phyloP scores from a whole-genome alignment of 805 yeast species.

The Metschnikowia bowlesiae region DNA sequence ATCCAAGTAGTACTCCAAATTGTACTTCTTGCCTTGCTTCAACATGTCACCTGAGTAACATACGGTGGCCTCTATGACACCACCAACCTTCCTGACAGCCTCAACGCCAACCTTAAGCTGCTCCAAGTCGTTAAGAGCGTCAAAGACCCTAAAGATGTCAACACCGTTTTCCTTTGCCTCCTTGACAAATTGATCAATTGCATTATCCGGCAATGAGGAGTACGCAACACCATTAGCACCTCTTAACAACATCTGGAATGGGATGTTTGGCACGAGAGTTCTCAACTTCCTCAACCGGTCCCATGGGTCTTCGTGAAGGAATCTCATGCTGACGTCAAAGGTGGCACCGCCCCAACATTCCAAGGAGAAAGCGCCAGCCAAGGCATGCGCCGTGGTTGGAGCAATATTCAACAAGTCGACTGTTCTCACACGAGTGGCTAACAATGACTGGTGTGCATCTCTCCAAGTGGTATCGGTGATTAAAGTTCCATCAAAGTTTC shows the following conservation, averaged over 20 bases:
- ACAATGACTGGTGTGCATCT: slow-evolving; percentile 97
- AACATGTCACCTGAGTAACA: slow-evolving; percentile 99
- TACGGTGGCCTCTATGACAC: slow-evolving; percentile 97
- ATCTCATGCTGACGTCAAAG: slow-evolving; percentile 97
- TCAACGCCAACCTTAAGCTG: slow-evolving; percentile 96
- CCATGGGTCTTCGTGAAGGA: slow-evolving; percentile 99
- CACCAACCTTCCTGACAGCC: slow-evolving; percentile 97
- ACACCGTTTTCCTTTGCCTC: slow-evolving; percentile 96
- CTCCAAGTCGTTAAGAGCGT: slow-evolving; percentile 93
- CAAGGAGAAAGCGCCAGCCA: slow-evolving; percentile 85
- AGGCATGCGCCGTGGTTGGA: slow-evolving; percentile 86
- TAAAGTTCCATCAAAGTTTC: slow-evolving; percentile 79
- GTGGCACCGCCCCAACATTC: slow-evolving; percentile 99
- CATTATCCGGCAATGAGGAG: slow-evolving; percentile 96
- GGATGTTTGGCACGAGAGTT: slow-evolving; percentile 91
- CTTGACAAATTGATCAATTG: slow-evolving; percentile 92
- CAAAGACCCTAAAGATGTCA: slow-evolving; percentile 96
- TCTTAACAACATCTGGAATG: slow-evolving; percentile 98
- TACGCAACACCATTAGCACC: slow-evolving; percentile 99
- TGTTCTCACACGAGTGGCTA: slow-evolving; percentile 97
- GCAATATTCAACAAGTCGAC: slow-evolving; percentile 89
- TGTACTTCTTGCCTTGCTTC: slow-evolving; percentile 92
- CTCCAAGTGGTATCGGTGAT: slow-evolving; percentile 99
- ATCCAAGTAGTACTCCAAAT: slow-evolving; percentile 79
- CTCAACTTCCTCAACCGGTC: slow-evolving; percentile 85